Conservation (phyloP, 768 basidiomycete species). For the Amanita inopinata region DNA sequence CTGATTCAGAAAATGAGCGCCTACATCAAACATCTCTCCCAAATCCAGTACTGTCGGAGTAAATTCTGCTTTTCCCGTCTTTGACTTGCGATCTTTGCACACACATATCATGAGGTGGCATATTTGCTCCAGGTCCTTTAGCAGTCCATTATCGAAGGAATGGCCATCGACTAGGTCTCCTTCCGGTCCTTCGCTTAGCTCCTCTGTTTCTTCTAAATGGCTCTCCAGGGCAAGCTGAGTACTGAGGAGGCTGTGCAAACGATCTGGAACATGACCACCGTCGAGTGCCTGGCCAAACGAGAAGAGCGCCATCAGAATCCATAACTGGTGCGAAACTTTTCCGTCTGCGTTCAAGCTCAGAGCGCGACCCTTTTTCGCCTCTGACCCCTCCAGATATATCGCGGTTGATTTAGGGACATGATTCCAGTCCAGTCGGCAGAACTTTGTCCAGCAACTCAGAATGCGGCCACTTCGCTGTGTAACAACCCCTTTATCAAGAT, state of each 20-base stretch:
- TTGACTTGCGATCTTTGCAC: conserved; percentile 21
- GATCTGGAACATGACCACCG: neutral
- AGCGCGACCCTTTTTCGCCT: conserved; percentile 9
- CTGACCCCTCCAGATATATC: conserved; percentile 13
- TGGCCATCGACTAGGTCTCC: neutral
- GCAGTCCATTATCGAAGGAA: conserved; percentile 9
- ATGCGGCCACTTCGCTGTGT: neutral
- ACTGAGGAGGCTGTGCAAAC: neutral
- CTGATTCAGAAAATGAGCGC: conserved; percentile 7
- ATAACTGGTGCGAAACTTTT: conserved; percentile 38
- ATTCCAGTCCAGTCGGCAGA: conserved; percentile 5
- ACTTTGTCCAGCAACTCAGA: neutral
- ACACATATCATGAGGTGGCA: conserved; percentile 20
- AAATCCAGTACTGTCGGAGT: conserved; percentile 15
- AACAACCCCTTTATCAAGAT: neutral
- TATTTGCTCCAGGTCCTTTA: conserved; percentile 10
- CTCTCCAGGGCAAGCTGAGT: neutral
- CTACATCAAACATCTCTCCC: conserved; percentile 29
- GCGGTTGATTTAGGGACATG: conserved; percentile 5
- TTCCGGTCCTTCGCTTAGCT: neutral
- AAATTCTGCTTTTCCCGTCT: conserved; percentile 19
- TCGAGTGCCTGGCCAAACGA: conserved; percentile 1
- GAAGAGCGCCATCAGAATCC: conserved; percentile 33
- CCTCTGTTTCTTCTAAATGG: conserved; percentile 5
- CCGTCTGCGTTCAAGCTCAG: conserved; percentile 42